Base-by-base conservation (phyloP, 495 filamentous ascomycete genomes). In the Hypoxylon trugodes region DNA sequence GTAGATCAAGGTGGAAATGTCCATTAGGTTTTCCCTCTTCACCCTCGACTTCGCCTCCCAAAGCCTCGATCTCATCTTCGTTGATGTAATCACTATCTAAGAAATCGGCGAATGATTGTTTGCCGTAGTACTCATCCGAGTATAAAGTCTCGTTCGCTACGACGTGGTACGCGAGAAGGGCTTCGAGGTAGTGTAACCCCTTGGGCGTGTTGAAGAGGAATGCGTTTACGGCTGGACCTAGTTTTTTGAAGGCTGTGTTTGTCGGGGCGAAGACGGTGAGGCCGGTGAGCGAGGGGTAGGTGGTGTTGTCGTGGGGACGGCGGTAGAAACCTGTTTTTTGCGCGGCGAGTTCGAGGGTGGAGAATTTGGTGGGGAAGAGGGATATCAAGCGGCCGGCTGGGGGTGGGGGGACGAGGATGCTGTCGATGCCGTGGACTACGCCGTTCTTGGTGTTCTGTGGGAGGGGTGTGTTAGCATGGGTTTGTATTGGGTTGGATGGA, bases 81-180 rank as follows among this genome's bases (percentile, higher is more conserved):
- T 54, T 59, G 8, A 13, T 48, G 2, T 65, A 41, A 8, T 33
- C 57, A 1, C 55, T 42, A 4, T 36, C 36, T n/a, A n/a, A 10
- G 4, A 30, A 30, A 10, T 30, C 28, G 10, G 56, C 9, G 6
- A 42, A n/a, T 26, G 38, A 30, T 30, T 65, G 52, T 7, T 33
- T 40, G 8, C 81, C 79, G 73, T 92, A 91, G 67, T 80, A 90
- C 13, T 83, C 89, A 74, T 96, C 93, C 15, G 88, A 89, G 73
- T 96, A 96, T 2, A 97, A 74, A 1, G 90, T 93, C 64, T 87
- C 81, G 61, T 89, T 85, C 4, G 79, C 79, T 1, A 92, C 88
- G 61, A 93, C 73, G 69, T 96, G 91, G 73, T 96, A 96, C 73
- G 87, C 74, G 16, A 96, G 76, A 47, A 96, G 70, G 1, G 89